Evolutionary conservation across 75 land plant genomes (phyloP).

Genomic region (Picea glauca): DNA sequence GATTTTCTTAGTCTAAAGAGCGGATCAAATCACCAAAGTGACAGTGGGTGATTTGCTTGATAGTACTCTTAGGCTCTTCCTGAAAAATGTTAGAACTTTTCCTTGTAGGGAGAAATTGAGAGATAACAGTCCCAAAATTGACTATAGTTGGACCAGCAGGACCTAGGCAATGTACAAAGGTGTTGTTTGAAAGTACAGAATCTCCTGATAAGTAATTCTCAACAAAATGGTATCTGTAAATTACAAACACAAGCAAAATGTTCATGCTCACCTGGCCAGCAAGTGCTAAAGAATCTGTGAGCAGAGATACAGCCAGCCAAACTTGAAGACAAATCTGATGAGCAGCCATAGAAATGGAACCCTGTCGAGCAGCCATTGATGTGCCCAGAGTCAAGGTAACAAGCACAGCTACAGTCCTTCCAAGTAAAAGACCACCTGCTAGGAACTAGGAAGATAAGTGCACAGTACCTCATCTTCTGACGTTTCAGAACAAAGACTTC

Average conservation of each 20-base stretch:
- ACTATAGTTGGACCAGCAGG: too few relatives aligned
- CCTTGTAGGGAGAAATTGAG: too few relatives aligned
- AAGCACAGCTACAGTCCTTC: slow-evolving; percentile 75
- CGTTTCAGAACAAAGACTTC: neutral
- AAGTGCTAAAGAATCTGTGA: slow-evolving; percentile 95
- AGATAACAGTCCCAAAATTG: too few relatives aligned
- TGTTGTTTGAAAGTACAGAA: too few relatives aligned
- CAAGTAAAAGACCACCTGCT: slow-evolving; percentile 82
- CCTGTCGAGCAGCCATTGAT: slow-evolving; percentile 92
- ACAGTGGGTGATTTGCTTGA: too few relatives aligned
- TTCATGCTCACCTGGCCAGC: slow-evolving; percentile 70
- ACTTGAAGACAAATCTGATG: slow-evolving; percentile 88
- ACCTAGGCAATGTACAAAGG: too few relatives aligned
- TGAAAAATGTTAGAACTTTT: too few relatives aligned
- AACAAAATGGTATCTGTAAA: too few relatives aligned
- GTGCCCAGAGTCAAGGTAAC: slow-evolving; percentile 75
- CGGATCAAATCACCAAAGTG: too few relatives aligned
- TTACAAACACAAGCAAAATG: neutral
- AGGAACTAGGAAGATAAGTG: neutral
- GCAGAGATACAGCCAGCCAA: slow-evolving; percentile 90
- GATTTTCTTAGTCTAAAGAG: too few relatives aligned
- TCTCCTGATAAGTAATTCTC: too few relatives aligned
- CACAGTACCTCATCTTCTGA: neutral
- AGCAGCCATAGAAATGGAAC: slow-evolving; percentile 90
- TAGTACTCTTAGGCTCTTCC: too few relatives aligned